Percentiles rank a stretch among this genome's conserved stretches.
These are phyloP conservation scores for Sanghuangporus weigelae DNA, from an alignment of 1,284 basidiomycete species.

Conservation along the genomic window DNA sequence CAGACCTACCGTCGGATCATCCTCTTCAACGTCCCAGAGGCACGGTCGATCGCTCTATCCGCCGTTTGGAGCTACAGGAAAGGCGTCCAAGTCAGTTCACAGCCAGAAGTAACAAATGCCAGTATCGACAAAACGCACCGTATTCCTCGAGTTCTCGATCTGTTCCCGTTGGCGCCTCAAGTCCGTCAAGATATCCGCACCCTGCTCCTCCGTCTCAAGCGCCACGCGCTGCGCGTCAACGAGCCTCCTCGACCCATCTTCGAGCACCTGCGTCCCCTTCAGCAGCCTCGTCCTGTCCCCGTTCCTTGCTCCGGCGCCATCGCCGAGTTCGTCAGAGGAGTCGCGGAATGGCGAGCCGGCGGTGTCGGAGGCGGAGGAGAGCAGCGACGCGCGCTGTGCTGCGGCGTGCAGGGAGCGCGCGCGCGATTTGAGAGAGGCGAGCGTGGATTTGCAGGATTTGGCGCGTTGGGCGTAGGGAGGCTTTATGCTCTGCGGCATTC, in stretches of 20 bases:
- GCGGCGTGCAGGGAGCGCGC: constrained; percentile 59
- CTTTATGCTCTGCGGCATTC: constrained; percentile 83
- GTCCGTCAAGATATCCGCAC: constrained; percentile 87
- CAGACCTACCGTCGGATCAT: constrained; percentile 67
- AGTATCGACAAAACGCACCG: constrained; percentile 41
- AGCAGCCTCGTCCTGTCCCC: constrained; percentile 77
- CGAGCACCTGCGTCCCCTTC: constrained; percentile 66
- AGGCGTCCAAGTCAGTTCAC: neutral
- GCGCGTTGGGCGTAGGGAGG: constrained; percentile 72
- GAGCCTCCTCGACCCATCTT: constrained; percentile 77
- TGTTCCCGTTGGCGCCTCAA: constrained; percentile 89
- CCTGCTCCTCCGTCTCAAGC: constrained; percentile 94
- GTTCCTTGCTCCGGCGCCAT: constrained; percentile 28
- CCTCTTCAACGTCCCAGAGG: constrained; percentile 67
- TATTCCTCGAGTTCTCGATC: constrained; percentile 91
- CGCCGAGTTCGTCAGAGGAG: constrained; percentile 39
- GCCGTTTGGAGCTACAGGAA: constrained; percentile 57
- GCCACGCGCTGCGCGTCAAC: constrained; percentile 91
- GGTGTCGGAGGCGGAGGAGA: constrained; percentile 32
- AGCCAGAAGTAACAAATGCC: neutral
- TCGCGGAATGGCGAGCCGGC: constrained; percentile 56
- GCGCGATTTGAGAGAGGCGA: constrained; percentile 75
- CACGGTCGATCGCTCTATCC: constrained; percentile 66
- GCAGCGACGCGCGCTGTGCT: constrained; percentile 55
- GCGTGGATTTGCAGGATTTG: constrained; percentile 63